phyloP scores from a whole-genome alignment of 2,329 filamentous ascomycete genomes.

The Cordyceps javanica region DNA sequence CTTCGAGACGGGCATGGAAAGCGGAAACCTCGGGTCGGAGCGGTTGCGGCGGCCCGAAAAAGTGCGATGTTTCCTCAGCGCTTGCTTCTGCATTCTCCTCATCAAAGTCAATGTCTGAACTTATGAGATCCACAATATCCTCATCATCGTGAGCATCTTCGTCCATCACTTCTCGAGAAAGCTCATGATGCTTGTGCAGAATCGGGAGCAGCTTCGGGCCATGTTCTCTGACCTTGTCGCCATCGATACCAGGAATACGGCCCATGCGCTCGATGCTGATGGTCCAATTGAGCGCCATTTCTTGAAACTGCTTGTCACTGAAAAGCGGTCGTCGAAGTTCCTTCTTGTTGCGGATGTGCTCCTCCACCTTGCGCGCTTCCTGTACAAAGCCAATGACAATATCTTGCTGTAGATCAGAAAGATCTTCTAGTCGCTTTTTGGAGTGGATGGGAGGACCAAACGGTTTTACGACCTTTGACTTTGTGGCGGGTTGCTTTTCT shows the following conservation, averaged over 20 bases:
- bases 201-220: constrained; percentile 56
- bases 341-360: constrained; percentile 54
- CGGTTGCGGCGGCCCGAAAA: constrained; percentile 30
- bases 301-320: constrained; percentile 60
- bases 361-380: constrained; percentile 54
- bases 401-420: constrained; percentile 55
- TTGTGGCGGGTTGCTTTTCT: neutral
- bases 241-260: constrained; percentile 56
- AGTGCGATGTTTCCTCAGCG: constrained; percentile 35
- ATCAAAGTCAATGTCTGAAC: constrained; percentile 34
- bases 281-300: constrained; percentile 69
- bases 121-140: constrained; percentile 51
- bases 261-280: constrained; percentile 55
- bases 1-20: constrained; percentile 27
- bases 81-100: constrained; percentile 28
- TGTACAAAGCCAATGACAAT: constrained; percentile 60
- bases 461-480: constrained; percentile 19
- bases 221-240: constrained; percentile 54
- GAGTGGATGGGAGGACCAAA: constrained; percentile 54
- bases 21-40: constrained; percentile 27
- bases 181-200: constrained; percentile 40
- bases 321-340: constrained; percentile 56
- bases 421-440: constrained; percentile 45
- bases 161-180: constrained; percentile 48
- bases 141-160: constrained; percentile 18